Conservation (phyloP, 2,329 filamentous ascomycete species). For the Dactylellina cionopaga region DNA sequence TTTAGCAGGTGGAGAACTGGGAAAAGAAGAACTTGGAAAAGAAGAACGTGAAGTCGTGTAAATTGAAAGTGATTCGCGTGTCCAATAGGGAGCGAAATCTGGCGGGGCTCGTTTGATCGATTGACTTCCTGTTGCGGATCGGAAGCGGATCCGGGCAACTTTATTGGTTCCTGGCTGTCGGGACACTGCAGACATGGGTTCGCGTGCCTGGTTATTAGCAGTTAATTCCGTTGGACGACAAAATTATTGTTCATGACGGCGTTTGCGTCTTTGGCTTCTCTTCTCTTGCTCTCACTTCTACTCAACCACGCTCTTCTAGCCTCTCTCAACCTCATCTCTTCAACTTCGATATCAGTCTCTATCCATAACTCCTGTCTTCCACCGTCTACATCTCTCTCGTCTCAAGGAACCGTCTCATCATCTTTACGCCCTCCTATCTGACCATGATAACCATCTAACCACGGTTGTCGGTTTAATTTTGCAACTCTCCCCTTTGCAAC, state of each 20-base stretch:
- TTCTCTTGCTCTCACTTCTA: neutral
- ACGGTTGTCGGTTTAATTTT: neutral
- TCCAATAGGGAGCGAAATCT: neutral
- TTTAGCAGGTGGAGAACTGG: neutral
- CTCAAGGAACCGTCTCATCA: too few species aligned
- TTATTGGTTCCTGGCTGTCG: neutral
- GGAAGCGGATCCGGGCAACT: neutral
- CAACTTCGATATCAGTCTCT: slow-evolving; percentile 9
- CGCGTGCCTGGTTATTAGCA: slow-evolving; percentile 27
- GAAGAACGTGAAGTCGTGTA: neutral
- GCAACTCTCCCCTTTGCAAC: neutral
- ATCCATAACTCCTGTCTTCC: too few species aligned
- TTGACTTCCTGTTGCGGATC: slow-evolving; percentile 12
- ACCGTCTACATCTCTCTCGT: slow-evolving; percentile 39
- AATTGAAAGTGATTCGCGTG: neutral
- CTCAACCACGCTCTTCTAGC: neutral
- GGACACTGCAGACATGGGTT: slow-evolving; percentile 18
- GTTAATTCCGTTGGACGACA: slow-evolving; percentile 33
- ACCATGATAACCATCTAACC: slow-evolving; percentile 1
- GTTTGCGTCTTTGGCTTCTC: slow-evolving; percentile 19
- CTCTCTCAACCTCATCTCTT: slow-evolving; percentile 3
- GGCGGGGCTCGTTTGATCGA: neutral
- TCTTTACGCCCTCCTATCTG: too few species aligned
- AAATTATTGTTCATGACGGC: slow-evolving; percentile 19
- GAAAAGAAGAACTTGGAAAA: neutral